Evolutionary conservation across 257 asterid species (phyloP).

Genomic region (Penstemon newberryi): DNA sequence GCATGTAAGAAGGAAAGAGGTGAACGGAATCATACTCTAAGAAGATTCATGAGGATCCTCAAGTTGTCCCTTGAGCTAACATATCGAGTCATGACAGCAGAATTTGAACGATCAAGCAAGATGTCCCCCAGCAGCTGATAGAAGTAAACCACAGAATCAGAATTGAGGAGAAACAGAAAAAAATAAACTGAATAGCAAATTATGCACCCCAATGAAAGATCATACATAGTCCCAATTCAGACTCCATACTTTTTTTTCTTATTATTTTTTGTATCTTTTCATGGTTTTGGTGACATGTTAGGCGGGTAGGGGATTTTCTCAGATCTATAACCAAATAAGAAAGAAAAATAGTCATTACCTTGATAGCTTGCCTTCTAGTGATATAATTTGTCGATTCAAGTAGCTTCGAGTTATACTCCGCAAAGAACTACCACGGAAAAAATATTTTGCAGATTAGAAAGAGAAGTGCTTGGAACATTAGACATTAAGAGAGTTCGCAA

Average conservation of each 20-base stretch:
- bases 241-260: no score
- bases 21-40: constrained; percentile 59
- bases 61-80: constrained; percentile 80
- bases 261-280: no score
- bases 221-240: no score
- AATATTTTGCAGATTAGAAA: constrained; percentile 1
- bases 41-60: constrained; percentile 96
- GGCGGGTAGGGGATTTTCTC: no score
- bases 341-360: constrained; percentile 45
- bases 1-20: constrained; percentile 15
- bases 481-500: not conserved
- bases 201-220: no score
- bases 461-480: constrained; percentile 1
- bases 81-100: constrained; percentile 80
- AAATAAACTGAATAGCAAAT: not conserved
- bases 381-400: constrained; percentile 80
- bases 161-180: constrained; percentile 3
- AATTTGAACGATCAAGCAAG: constrained; percentile 84
- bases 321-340: not conserved
- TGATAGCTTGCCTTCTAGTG: constrained; percentile 89
- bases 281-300: no score
- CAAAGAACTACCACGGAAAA: constrained; percentile 56
- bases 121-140: constrained; percentile 85
- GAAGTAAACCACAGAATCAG: constrained; percentile 25
- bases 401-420: constrained; percentile 79